Evolutionary conservation across 1,284 basidiomycete genomes (phyloP).

Genomic region (Amylostereum areolatum): DNA sequence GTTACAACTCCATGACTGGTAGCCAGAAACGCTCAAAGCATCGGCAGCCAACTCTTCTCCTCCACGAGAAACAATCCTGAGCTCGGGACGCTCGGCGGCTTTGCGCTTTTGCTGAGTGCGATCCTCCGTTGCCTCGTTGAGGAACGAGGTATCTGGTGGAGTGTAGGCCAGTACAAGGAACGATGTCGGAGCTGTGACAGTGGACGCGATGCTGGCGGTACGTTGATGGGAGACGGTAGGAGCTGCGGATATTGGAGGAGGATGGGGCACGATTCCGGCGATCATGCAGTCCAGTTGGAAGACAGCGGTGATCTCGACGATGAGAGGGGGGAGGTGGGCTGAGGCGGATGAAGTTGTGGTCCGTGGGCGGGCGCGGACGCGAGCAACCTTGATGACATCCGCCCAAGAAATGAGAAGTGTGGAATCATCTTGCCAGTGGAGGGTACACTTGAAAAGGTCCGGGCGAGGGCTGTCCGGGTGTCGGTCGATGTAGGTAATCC

Average conservation of each 20-base stretch:
- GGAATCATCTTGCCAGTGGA: constrained; percentile 88
- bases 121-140: constrained; percentile 69
- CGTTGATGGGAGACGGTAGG: constrained; percentile 14
- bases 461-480: constrained; percentile 79
- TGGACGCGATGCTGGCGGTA: constrained; percentile 15
- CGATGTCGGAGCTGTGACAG: constrained; percentile 37
- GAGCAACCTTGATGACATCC: constrained; percentile 88
- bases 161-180: constrained; percentile 85
- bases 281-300: constrained; percentile 97
- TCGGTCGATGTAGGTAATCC: constrained; percentile 86
- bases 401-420: constrained; percentile 95
- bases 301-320: constrained; percentile 86
- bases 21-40: constrained; percentile 75
- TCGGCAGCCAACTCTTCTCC: constrained; percentile 91
- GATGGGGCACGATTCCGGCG: constrained; percentile 83
- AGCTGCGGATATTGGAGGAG: constrained; percentile 28
- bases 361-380: constrained; percentile 63
- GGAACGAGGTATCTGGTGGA: constrained; percentile 58
- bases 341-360: constrained; percentile 33
- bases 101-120: constrained; percentile 71
- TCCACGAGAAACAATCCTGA: constrained; percentile 83
- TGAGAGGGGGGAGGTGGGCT: constrained; percentile 44
- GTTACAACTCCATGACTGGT: constrained; percentile 85
- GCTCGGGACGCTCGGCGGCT: constrained; percentile 83
- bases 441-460: constrained; percentile 88